Evolutionary conservation across 2,329 filamentous ascomycete genomes (phyloP), one percentile per base, ranked within the genome.

Genomic region (Xylariaceae sp.): DNA sequence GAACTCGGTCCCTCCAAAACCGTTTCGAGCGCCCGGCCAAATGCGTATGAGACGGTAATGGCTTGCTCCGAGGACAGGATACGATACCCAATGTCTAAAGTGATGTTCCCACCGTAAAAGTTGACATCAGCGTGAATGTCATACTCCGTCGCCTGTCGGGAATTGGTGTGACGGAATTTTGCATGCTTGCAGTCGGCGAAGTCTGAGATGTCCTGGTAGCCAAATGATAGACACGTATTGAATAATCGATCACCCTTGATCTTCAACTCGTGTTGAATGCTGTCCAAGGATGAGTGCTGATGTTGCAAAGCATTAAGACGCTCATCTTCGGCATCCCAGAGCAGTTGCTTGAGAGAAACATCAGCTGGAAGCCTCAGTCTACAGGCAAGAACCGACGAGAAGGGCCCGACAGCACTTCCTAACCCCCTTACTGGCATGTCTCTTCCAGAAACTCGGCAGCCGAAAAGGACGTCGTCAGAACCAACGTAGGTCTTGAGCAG

Each of bases 401-500:
- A 75, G 28, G 69, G 70, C 4, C 74, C 74, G 0, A 76, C 65
- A 0, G 69, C 64, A 7, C 64, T 50, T 9, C 60, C 50, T 34
- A 74, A 61, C 0, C 66, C 69, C 0, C 63, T 51, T 4, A 67
- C 58, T 0, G 69, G 62, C 3, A 69, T 63, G 13, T 72, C 67
- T 4, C 74, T 63, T 0, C 71, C 72, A 0, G 62, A 56, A 3
- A 69, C 65, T 26, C 69, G 67, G 42, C 67, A 74, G 1, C 79
- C 79, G 47, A 83, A 82, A 29, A 72, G 69, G 7, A 81, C 70
- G 9, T 70, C 67, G 17, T 73, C 64, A 13, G 66, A 66, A 2
- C 74, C 74, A 3, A 75, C 69, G 48, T 78, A 81, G 1, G 69
- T 66, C 2, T 76, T 71, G 0, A 81, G 62, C 0, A 81, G 65